These are phyloP conservation scores for Tylopilus subfusipes DNA, from an alignment of 768 basidiomycete species.

Conservation along the genomic window DNA sequence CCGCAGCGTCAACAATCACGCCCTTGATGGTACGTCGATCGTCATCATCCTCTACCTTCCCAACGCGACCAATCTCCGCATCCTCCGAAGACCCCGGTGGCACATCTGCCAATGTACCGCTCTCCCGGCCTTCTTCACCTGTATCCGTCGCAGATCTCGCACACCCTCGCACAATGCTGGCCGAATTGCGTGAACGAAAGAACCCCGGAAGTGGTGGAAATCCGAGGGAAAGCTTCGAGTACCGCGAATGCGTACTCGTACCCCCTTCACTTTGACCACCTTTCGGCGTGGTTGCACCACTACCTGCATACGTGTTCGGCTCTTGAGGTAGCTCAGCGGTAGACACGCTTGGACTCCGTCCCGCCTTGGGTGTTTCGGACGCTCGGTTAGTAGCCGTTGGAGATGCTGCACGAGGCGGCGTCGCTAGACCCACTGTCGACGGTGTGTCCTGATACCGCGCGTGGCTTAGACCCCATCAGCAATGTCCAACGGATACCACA, in stretches of 20 bases:
- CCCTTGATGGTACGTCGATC: constrained; percentile 40
- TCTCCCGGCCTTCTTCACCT: constrained; percentile 20
- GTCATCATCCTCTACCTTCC: constrained; percentile 36
- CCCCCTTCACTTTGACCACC: constrained; percentile 34
- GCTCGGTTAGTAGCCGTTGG: constrained; percentile 10
- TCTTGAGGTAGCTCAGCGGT: constrained; percentile 30
- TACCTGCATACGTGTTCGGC: constrained; percentile 42
- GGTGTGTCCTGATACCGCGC: constrained; percentile 20
- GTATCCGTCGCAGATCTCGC: constrained; percentile 21
- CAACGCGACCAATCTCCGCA: constrained; percentile 1
- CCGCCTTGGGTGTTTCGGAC: constrained; percentile 29
- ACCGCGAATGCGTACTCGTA: constrained; percentile 23
- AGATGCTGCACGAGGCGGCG: constrained; percentile 22
- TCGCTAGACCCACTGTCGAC: constrained; percentile 20
- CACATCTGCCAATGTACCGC: constrained; percentile 8
- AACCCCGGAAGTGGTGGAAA: constrained; percentile 64
- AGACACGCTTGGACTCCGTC: constrained; percentile 12
- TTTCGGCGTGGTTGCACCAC: constrained; percentile 60
- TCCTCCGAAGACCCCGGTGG: constrained; percentile 7
- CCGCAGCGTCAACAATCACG: constrained; percentile 21
- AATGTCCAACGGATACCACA: neutral
- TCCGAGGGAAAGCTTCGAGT: constrained; percentile 47
- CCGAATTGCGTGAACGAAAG: constrained; percentile 58
- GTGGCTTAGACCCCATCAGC: constrained; percentile 19
- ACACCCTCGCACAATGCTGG: constrained; percentile 31